Evolutionary conservation across 2,329 filamentous ascomycete species (phyloP), one percentile per base, ranked within the genome.

Genomic region (Hymenoscyphus linearis): DNA sequence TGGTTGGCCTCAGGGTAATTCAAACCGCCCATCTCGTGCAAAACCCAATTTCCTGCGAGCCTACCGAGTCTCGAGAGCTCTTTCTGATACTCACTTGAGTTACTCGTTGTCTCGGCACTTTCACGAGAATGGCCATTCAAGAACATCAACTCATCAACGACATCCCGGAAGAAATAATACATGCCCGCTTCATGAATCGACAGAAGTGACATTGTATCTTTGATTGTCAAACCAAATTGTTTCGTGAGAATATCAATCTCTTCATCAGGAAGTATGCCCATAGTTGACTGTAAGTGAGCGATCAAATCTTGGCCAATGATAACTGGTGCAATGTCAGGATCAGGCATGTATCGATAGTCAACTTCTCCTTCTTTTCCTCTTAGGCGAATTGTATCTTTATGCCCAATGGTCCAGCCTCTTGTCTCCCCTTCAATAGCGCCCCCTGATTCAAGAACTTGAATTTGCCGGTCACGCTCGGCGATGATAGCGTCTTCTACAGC

Each of bases 271-370:
- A 89, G 78, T 25, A 84, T 79, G 4, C 91, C 90, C 62, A 96
- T 76, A 0, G 81, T 88, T 0, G 75, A 67, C 22, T 75, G 76
- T 14, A 98, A 78, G 65, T 87, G 79, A 4, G 79, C 71, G 4
- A 97, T 78, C 0, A 98, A 79, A 61, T 90, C 86, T 1, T 80
- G 72, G 7, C 86, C 86, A 63, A 99, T 88, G 2, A 92, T 73
- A 1, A 99, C 79, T 1, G 95, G 91, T 0, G 85, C 82, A 14
- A 99, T 80, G 72, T 99, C 95, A 4, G 95, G 91, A 73, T 99
- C 95, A 0, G 95, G 93, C 93, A 99, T 98, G 73, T 99, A 99
- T 50, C 95, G 83, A 75, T 99, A 99, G 74, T 99, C 95, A 5
- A 98, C 92, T 72, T 96, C 93, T 55, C 95, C 95, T 74, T 98